Percentiles rank a stretch among this genome's conserved stretches.
These are phyloP conservation scores for Suillus clintonianus DNA, from an alignment of 768 basidiomycete species.

Conservation along the genomic window DNA sequence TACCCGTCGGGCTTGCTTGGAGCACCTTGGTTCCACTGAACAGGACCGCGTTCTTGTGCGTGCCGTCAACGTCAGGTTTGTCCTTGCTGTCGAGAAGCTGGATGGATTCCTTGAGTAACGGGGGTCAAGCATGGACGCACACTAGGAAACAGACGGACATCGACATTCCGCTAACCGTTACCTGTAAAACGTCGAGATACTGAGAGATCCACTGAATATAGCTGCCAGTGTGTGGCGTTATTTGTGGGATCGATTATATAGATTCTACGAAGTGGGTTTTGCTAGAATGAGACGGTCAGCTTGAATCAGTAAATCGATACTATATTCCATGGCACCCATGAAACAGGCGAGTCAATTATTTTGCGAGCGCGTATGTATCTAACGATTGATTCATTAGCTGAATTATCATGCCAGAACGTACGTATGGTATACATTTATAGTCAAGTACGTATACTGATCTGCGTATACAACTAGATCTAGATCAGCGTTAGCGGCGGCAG, in stretches of 20 bases:
- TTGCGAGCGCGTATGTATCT: neutral
- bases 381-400: neutral
- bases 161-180: no score
- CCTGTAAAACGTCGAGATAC: no score
- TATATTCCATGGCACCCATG: neutral
- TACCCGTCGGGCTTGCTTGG: slow-evolving; percentile 62
- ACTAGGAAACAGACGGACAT: no score
- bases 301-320: neutral
- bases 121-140: no score
- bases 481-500: no score
- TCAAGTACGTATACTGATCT: neutral
- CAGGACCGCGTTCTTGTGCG: slow-evolving; percentile 84
- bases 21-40: slow-evolving; percentile 98
- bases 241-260: no score
- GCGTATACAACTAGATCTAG: no score
- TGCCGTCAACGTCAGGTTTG: slow-evolving; percentile 79
- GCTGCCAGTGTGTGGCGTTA: no score
- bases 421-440: neutral
- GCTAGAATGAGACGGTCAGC: neutral
- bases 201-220: no score
- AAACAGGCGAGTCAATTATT: neutral
- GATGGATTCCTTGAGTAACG: slow-evolving; percentile 93
- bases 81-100: slow-evolving; percentile 78
- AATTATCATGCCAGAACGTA: neutral
- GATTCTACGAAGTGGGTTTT: no score